A percentile compares a stretch with the other conserved stretches of the same genome.
Conservation (phyloP, 306 rosid genomes). For the Prunus mongolica region DNA sequence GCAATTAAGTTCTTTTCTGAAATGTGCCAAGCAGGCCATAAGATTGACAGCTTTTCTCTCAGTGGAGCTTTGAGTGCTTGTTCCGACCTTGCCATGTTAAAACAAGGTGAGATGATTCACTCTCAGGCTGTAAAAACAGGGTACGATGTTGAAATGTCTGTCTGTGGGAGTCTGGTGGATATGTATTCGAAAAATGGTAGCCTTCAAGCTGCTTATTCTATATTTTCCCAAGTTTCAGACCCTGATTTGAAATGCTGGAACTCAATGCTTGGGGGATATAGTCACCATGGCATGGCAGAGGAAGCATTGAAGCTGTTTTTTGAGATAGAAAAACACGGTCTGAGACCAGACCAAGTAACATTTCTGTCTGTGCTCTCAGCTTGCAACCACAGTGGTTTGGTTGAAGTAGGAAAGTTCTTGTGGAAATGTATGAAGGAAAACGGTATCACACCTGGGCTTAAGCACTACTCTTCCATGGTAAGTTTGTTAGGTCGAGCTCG, state of each 20-base stretch:
- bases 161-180: constrained; percentile 77
- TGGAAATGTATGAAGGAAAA: constrained; percentile 61
- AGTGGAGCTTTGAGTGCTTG: constrained; percentile 69
- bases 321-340: constrained; percentile 49
- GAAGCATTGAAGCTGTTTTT: constrained; percentile 58
- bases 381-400: constrained; percentile 61
- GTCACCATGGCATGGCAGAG: constrained; percentile 69
- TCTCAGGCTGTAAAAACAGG: constrained; percentile 63
- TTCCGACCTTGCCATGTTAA: constrained; percentile 67
- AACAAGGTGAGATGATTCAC: constrained; percentile 82
- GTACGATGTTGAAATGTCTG: constrained; percentile 51
- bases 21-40: constrained; percentile 50
- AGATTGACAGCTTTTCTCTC: constrained; percentile 58
- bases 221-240: constrained; percentile 48
- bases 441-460: constrained; percentile 59
- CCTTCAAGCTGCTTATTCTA: constrained; percentile 46
- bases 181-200: constrained; percentile 82
- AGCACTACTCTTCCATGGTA: constrained; percentile 89
- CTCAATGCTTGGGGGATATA: constrained; percentile 87
- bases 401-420: constrained; percentile 51
- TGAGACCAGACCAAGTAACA: constrained; percentile 68
- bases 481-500: constrained; percentile 67
- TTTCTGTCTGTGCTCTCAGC: constrained; percentile 68
- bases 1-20: constrained; percentile 51
- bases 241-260: constrained; percentile 89